Base-by-base conservation (phyloP, 345 rosid species). In the Chamaenerion angustifolium region DNA sequence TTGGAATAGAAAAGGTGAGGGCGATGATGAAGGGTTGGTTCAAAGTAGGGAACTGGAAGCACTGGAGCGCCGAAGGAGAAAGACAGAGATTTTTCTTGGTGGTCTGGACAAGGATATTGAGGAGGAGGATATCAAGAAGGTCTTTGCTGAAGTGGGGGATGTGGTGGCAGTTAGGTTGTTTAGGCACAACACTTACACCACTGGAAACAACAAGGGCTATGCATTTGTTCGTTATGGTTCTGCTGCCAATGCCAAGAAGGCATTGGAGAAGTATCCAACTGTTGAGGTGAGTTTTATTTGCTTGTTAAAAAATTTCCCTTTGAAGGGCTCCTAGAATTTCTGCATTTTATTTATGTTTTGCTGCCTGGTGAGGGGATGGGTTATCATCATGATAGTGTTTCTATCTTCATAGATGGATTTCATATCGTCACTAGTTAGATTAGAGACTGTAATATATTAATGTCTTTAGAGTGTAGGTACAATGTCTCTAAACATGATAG, bases 41-140 rank as follows among this genome's bases (percentile, higher is more conserved):
- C 57, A 52, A 43, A 61, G 66, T 52, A 56, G 67, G 12, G 71
- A 61, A 46, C 11, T 67, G 60, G 67, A 67, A 40, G 71, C 67
- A 4, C 17, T 67, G 49, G 64, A 59, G 47, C 54, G 64, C 27
- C 35, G 49, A 45, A 50, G 57, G 54, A 55, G 64, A 31, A 65
- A 51, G 40, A 65, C 64, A 12, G 64, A 59, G 61, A 56, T 65
- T 65, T 65, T 59, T 23, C 21, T 65, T 59, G 70, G 70, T 55
- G 64, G 70, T 40, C 50, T 65, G 65, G 49, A 43, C 31, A 55
- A 35, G 27, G 60, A 49, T 45, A 59, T 55, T 9, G 55, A 55
- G 27, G 57, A 65, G 54, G 61, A 60, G 47, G 64, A 65, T 56
- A 45, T 59, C 54, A 55, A 57, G 57, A 59, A 60, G 42, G 61